A percentile compares a stretch with the other conserved stretches of the same genome.
phyloP scores from a whole-genome alignment of 306 rosid species.

The Cucumis hystrix region DNA sequence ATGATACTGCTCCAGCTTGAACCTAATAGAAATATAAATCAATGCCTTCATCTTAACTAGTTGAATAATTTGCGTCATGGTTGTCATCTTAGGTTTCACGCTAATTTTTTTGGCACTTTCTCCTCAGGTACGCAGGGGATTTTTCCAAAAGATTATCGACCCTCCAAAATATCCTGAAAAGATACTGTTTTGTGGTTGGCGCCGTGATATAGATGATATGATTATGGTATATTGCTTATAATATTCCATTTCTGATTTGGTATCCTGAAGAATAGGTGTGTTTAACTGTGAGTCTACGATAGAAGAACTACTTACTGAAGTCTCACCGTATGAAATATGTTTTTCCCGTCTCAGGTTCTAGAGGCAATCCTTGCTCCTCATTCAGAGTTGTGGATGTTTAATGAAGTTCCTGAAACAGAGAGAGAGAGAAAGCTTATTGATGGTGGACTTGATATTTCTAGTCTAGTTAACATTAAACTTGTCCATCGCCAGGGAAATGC shows the following conservation, averaged over 20 bases:
- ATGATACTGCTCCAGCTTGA: background rate
- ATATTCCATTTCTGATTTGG: background rate
- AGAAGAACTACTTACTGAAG: background rate
- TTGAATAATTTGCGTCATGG: background rate
- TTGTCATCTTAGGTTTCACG: background rate
- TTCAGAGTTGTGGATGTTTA: constrained; percentile 98
- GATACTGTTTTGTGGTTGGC: constrained; percentile 97
- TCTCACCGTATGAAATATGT: background rate
- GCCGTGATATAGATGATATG: constrained; percentile 97
- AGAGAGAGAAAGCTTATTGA: constrained; percentile 80
- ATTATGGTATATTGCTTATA: constrained; percentile 54
- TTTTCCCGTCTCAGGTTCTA: constrained; percentile 39
- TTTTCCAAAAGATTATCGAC: constrained; percentile 38
- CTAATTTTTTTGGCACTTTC: constrained; percentile 9
- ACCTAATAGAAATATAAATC: background rate
- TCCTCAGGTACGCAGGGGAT: constrained; percentile 46
- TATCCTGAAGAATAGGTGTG: background rate
- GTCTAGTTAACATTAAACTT: constrained; percentile 64
- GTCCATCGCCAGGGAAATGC: constrained; percentile 92
- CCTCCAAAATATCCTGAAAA: constrained; percentile 88
- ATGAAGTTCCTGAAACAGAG: constrained; percentile 76
- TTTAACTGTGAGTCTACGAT: background rate
- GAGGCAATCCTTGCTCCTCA: constrained; percentile 87
- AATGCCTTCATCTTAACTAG: background rate
- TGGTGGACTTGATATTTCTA: constrained; percentile 78